These are phyloP conservation scores for Amyloporia xantha DNA, from an alignment of 768 basidiomycete genomes.

Conservation along the genomic window DNA sequence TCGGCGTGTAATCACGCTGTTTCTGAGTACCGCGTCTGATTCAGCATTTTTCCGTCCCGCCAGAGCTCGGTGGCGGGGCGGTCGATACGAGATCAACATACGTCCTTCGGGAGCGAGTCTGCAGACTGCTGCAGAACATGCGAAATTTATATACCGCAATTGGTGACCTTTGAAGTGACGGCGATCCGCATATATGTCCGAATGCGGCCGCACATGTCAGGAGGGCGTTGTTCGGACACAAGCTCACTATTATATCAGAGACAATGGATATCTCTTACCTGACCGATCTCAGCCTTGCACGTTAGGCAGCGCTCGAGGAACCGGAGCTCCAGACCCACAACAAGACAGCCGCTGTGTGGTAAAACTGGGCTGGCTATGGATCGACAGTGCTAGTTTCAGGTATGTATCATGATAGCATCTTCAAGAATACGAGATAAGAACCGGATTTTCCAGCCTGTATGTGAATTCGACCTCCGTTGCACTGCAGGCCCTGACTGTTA, in stretches of 20 bases:
- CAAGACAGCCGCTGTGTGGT: constrained; percentile 63
- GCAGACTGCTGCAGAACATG: no score
- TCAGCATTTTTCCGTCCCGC: no score
- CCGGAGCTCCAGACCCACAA: constrained; percentile 16
- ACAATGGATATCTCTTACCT: constrained; percentile 76
- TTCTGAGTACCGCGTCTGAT: no score
- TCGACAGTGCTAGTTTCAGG: constrained; percentile 93
- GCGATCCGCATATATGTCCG: no score
- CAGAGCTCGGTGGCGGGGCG: no score
- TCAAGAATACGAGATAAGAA: neutral
- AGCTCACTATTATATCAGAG: constrained; percentile 29
- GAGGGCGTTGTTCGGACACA: no score
- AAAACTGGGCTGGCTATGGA: constrained; percentile 76
- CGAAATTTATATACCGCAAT: no score
- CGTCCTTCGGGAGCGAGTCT: no score
- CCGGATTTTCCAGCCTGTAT: constrained; percentile 53
- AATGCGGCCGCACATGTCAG: no score
- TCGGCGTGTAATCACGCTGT: no score
- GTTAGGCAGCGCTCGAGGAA: constrained; percentile 7
- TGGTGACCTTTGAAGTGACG: no score
- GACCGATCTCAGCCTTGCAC: constrained; percentile 58
- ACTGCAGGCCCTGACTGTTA: constrained; percentile 88
- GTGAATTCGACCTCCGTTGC: constrained; percentile 84
- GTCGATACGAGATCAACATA: no score
- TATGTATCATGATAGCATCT: constrained; percentile 25